Evolutionary conservation across 495 filamentous ascomycete species (phyloP), one percentile per base, ranked within the genome.

Genomic region (Tetracladium marchalianum): DNA sequence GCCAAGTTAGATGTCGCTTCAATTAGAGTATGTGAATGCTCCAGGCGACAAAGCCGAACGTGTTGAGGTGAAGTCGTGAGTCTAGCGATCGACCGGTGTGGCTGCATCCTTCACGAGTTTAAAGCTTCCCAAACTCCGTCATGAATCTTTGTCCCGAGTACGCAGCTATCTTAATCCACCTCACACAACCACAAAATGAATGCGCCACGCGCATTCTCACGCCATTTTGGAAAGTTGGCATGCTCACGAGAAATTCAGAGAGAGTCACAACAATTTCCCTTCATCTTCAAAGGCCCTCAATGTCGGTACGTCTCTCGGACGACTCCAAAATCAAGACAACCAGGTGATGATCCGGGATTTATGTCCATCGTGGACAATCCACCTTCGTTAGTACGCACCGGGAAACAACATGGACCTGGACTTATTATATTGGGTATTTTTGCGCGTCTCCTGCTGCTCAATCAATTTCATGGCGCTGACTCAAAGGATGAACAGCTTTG

Each of bases 331-430:
- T 10, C 22, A n/a, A 60, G 61, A 33, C 36, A 66, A 35, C 66
- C 77, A 24, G 82, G 69, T 56, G 84, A 90, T 57, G 72, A 84
- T 57, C 80, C 81, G 0, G 66, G 64, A 57, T 95, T 90, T 69
- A 66, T 76, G 24, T 90, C 86, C 2, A 77, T 95, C 47, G 73
- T 96, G 43, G 92, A 98, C 67, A 79, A 86, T 53, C 87, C 92
- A 2, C 75, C 88, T 2, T 71, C 72, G 18, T 76, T 93, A 8
- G 81, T 95, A 2, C 82, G 84, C 16, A 62, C 76, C 0, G 68
- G 83, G 13, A 78, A 75, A 54, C 77, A 73, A 42, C 89, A 95
- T 67, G 87, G 87, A 5, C 80, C 81, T 0, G 89, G 90, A 0
- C 72, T 95, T 11, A 81, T 93, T 37, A 69, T 95, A 44, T 73